These are phyloP conservation scores for Alternaria infectoria DNA, from an alignment of 2,329 filamentous ascomycete species.

Conservation along the genomic window DNA sequence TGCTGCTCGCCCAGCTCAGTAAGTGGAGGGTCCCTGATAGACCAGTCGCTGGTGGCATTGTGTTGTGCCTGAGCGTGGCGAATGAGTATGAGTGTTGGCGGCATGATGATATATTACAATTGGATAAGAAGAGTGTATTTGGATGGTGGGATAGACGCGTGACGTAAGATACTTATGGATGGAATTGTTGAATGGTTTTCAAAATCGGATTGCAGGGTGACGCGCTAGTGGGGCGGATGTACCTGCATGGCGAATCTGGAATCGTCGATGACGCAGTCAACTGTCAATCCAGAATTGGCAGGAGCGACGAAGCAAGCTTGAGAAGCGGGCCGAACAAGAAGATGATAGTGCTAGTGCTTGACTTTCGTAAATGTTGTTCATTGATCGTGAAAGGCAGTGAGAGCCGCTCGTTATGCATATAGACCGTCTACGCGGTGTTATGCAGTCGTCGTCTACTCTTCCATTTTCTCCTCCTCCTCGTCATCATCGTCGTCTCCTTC, in stretches of 20 bases:
- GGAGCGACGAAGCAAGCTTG: constrained; percentile 1
- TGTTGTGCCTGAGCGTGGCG: constrained; percentile 55
- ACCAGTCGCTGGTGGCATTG: constrained; percentile 51
- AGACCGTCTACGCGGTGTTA: constrained; percentile 35
- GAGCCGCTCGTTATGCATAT: constrained; percentile 33
- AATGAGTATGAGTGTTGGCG: constrained; percentile 55
- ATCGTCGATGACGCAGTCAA: constrained; percentile 17
- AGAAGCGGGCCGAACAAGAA: not conserved
- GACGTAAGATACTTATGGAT: not conserved
- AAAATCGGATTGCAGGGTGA: constrained; percentile 10
- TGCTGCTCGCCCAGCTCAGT: constrained; percentile 52
- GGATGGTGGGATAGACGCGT: not conserved
- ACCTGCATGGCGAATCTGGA: constrained; percentile 11
- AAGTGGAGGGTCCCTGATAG: constrained; percentile 51
- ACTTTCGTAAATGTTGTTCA: constrained; percentile 7
- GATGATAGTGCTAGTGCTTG: constrained; percentile 1
- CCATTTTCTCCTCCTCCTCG: constrained; percentile 83
- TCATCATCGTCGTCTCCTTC: constrained; percentile 85
- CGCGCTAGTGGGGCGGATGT: constrained; percentile 23
- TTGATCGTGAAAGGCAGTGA: constrained; percentile 23
- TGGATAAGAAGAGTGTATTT: not conserved
- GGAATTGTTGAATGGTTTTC: constrained; percentile 2
- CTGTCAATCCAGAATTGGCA: constrained; percentile 4
- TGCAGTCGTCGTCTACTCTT: constrained; percentile 66
- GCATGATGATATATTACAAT: constrained; percentile 35